Conservation (phyloP, 2,329 filamentous ascomycete species). For the Nemania diffusa region DNA sequence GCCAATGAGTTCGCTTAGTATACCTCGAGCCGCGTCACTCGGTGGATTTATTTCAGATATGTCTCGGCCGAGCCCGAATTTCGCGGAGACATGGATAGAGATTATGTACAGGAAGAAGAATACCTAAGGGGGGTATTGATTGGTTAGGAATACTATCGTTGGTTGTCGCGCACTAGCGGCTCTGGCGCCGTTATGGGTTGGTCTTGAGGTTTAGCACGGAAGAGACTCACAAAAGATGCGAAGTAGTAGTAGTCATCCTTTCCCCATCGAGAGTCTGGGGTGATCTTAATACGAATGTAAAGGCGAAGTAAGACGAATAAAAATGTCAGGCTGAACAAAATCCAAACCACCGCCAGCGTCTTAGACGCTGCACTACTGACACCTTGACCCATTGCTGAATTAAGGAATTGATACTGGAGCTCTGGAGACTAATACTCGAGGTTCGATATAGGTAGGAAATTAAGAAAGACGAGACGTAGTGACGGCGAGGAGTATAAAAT, state of each 20-base stretch:
- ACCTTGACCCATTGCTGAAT: conserved; percentile 9
- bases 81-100: conserved; percentile 14
- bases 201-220: neutral
- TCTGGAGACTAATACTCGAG: too few species aligned
- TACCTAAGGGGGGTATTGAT: neutral
- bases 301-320: conserved; percentile 28
- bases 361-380: neutral
- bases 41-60: conserved; percentile 7
- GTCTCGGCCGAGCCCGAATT: conserved; percentile 24
- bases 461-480: neutral
- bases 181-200: neutral
- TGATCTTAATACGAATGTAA: conserved; percentile 23
- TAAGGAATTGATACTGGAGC: neutral
- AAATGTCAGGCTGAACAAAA: conserved; percentile 16
- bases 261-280: neutral
- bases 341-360: conserved; percentile 22
- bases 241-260: conserved; percentile 27
- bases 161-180: neutral
- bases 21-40: conserved; percentile 35
- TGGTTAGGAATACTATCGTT: neutral
- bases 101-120: conserved; percentile 22
- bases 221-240: conserved; percentile 27
- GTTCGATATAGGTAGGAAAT: neutral
- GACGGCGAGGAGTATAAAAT: neutral
- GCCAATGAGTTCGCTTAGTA: conserved; percentile 48